Evolutionary conservation across 2,329 filamentous ascomycete species (phyloP), one percentile per base, ranked within the genome.

Genomic region (Trichophyton rubrum): DNA sequence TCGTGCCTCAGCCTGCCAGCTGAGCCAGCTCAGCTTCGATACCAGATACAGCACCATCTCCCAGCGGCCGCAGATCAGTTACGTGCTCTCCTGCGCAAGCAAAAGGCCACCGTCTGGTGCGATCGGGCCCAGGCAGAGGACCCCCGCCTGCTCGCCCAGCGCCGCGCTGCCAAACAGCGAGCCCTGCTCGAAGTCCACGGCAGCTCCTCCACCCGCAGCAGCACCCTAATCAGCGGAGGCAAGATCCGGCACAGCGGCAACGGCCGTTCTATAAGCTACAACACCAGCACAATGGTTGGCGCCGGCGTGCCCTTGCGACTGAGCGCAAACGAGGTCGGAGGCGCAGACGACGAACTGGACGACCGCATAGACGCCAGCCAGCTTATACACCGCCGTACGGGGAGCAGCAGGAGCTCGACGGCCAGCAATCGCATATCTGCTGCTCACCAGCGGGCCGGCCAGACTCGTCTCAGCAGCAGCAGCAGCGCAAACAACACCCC

Each of bases 61-160:
- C 58, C 85, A 89, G 67, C 78, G 77, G 67, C 95, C 89, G 22
- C 82, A 82, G 63, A 76, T 87, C n/a, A 86, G 90, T 65, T 99
- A 99, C 74, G 93, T 99, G 91, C 93, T 40, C 81, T 96, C n/a
- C 86, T 99, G 76, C 85, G 93, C 64, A 92, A 91, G 72, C 93
- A 99, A 75, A 97, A 97, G 73, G 93, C 90, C 35, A 99, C 93
- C 0, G 93, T 99, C 3, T 99, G 93, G 93, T 96, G 91, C 77
- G 93, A 97, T 71, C 87, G 91, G 59, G 83, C 92, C 8, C 93
- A 99, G 72, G 85, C 89, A 64, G 90, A 97, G 74, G 93, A 99
- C 71, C 89, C 92, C 0, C 83, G 90, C 58, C 77, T 93, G 61
- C 77, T 87, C 3, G 90, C 90, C 30, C 87, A 91, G 68, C 90